Evolutionary conservation across 1,284 basidiomycete genomes (phyloP).

Genomic region (Melampsora americana): DNA sequence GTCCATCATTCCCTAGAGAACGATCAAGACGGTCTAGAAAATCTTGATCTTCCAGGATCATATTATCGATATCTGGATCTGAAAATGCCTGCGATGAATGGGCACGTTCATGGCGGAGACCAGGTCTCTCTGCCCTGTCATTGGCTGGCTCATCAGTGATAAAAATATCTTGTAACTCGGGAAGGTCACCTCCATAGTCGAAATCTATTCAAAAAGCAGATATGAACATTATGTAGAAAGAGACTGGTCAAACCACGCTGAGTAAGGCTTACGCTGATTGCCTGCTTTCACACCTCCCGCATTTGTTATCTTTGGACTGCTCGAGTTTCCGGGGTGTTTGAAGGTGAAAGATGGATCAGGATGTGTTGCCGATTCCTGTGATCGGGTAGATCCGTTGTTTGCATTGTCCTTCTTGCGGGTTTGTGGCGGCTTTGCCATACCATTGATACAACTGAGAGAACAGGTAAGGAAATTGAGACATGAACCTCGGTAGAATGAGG

Average conservation of each 20-base stretch:
- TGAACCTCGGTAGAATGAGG: neutral
- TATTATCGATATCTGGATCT: neutral
- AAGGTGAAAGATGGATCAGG: neutral
- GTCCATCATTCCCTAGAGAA: neutral
- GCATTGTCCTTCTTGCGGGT: conserved; percentile 2
- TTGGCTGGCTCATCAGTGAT: neutral
- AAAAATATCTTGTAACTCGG: neutral
- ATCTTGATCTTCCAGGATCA: neutral
- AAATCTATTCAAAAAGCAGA: neutral
- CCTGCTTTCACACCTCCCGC: neutral
- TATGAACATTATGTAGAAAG: neutral
- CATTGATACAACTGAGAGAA: conserved; percentile 32
- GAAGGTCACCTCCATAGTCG: neutral
- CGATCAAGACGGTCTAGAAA: neutral
- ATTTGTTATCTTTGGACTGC: neutral
- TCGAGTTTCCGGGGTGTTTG: neutral
- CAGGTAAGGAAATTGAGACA: neutral
- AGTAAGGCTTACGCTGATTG: neutral
- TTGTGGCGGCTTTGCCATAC: conserved; percentile 30
- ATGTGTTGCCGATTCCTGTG: neutral
- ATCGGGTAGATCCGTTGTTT: too few relatives aligned
- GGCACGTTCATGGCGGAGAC: too few relatives aligned
- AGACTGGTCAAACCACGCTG: too few relatives aligned
- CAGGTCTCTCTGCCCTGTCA: neutral
- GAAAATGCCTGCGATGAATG: neutral